phyloP scores from a whole-genome alignment of 75 land plant species.

The Gnetum montanum region DNA sequence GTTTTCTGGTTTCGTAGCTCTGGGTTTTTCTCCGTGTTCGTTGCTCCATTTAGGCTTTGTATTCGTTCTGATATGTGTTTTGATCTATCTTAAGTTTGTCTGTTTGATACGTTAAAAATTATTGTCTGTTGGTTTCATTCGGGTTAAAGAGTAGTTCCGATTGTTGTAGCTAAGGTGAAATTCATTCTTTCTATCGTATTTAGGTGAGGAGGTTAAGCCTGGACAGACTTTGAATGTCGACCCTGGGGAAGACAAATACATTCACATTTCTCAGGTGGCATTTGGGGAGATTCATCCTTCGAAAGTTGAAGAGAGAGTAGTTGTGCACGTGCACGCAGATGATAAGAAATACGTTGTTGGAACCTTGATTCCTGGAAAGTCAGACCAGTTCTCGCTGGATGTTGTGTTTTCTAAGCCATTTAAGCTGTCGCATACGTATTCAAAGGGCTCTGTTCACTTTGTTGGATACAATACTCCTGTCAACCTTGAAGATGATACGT shows the following conservation, averaged over 20 bases:
- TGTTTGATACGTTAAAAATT: too few relatives aligned
- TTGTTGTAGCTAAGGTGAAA: too few relatives aligned
- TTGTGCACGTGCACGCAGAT: conserved; percentile 26
- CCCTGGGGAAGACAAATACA: conserved; percentile 1
- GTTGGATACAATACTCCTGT: conserved; percentile 40
- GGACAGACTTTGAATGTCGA: not conserved
- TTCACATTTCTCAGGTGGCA: not conserved
- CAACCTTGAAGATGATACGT: conserved; percentile 22
- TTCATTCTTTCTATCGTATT: too few relatives aligned
- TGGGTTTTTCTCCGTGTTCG: too few relatives aligned
- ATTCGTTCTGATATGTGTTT: too few relatives aligned
- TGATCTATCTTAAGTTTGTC: too few relatives aligned
- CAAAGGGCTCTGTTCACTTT: conserved; percentile 54
- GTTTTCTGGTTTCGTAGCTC: too few relatives aligned
- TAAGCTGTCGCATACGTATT: conserved; percentile 59
- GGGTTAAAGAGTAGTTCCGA: too few relatives aligned
- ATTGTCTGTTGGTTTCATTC: too few relatives aligned
- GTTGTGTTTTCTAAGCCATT: conserved; percentile 59
- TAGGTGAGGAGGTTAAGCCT: conserved; percentile 2
- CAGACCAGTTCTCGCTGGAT: conserved; percentile 53
- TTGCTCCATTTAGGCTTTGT: too few relatives aligned
- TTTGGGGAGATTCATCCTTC: conserved; percentile 44
- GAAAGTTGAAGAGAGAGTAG: conserved; percentile 35
- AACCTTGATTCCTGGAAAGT: conserved; percentile 44
- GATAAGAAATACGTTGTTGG: conserved; percentile 53